Evolutionary conservation across 2,329 filamentous ascomycete species (phyloP), one percentile per base, ranked within the genome.

Genomic region (Diaporthe citriasiana): DNA sequence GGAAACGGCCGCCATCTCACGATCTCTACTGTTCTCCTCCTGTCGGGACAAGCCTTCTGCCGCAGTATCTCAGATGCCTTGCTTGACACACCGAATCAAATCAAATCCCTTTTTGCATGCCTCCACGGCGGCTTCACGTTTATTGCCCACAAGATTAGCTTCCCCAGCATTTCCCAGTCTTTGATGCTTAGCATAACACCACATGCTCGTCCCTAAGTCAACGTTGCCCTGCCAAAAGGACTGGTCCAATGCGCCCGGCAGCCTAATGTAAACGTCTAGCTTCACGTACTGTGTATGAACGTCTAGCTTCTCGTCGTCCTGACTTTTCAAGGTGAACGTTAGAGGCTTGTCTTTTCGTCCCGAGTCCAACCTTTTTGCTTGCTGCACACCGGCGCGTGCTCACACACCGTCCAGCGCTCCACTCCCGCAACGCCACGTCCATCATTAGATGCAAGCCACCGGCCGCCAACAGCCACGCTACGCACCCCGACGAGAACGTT

Each of bases 121-220:
- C 50, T 40, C 30, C 63, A 51, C 63, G 63, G 63, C 45, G 45
- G 63, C 63, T 66, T 66, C 63, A 51, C 27, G 25, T 66, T 66
- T 25, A 66, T 27, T 66, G 45, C 63, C 22, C 45, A 38, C 33
- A 33, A n/a, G 45, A 19, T 51, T 19, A 25, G 1, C 45, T 19
- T 25, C 13, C 22, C 63, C 30, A 66, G 45, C 63, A 51, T n/a
- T 22, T 50, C 42, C 27, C 42, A 38, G 63, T 4, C 22, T 27
- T 12, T 51, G 6, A 4, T 38, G 19, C 27, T 50, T 33, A 50
- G 60, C 60, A 50, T 51, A 19, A n/a, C n/a, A 50, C 4, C 22
- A 38, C 30, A 33, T 5, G 10, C 19, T 35, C 19, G 2, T 3
- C 0, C 13, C 15, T 6, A 19, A 17, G 19, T 33, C 60, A 50